Base-by-base conservation (phyloP, 2,329 filamentous ascomycete genomes). In the Fusarium goolgardi region DNA sequence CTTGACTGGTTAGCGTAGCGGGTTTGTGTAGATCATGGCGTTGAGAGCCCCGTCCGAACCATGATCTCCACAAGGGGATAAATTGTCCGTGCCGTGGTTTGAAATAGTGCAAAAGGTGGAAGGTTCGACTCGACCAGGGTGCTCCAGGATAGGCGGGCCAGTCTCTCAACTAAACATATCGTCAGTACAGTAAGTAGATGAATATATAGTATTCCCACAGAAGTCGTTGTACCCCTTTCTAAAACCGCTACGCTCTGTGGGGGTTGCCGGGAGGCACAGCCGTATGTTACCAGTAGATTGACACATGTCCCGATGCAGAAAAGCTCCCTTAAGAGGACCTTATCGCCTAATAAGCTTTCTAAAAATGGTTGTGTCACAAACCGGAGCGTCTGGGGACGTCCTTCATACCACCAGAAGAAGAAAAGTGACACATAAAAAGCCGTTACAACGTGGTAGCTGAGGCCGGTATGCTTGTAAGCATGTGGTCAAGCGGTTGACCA, bases 41-140 rank as follows among this genome's bases (percentile, higher is more conserved):
- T 70, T 71, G 71, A 70, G 52, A 50, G 71, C 72, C 72, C 72
- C 69, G 71, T 74, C 72, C 72, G 72, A 74, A 74, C 72, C 70
- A 73, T 72, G 72, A 74, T 74, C 72, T 74, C 72, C 72, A 73
- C 72, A 74, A 73, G 72, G 72, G 71, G 71, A 70, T 67, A 67
- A 70, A 73, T 71, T 74, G 58, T 72, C 71, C 71, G 72, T 63
- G 60, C 72, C 46, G 67, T 70, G 69, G 65, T 41, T 65, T 65
- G 53, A 39, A 67, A 51, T 39, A 69, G 45, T 31, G 58, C 58
- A 62, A 61, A 67, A 47, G 39, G 39, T 57, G 39, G 62, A 62
- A 65, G 57, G 52, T 40, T 50, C 51, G 67, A 47, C 49, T 58
- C 35, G 56, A 53, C 68, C 57, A 64, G 68, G 55, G 55, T 56